Conservation (phyloP, 2,329 filamentous ascomycete genomes). For the Alternaria tenuissima region DNA sequence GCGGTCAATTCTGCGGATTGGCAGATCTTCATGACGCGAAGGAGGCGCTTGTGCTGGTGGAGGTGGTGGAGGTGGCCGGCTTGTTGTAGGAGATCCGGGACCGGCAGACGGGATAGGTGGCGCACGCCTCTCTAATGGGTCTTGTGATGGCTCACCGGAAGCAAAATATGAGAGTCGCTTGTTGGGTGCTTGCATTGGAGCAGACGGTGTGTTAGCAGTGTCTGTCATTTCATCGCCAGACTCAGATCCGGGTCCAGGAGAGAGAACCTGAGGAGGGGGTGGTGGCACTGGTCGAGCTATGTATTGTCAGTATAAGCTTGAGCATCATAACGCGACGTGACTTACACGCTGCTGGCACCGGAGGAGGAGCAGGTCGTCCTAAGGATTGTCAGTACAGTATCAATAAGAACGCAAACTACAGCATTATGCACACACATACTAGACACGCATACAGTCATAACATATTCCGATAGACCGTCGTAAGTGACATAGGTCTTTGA, state of each 20-base stretch:
- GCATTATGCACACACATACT: conserved; percentile 43
- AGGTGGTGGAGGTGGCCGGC: conserved; percentile 58
- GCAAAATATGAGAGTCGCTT: conserved; percentile 54
- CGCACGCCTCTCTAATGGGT: conserved; percentile 44
- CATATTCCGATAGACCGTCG: conserved; percentile 47
- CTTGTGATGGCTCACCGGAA: conserved; percentile 45
- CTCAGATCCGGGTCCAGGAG: conserved; percentile 79
- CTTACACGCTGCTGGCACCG: conserved; percentile 49
- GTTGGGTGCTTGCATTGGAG: conserved; percentile 35
- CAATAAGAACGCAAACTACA: not conserved
- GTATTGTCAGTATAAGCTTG: conserved; percentile 1
- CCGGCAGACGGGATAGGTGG: conserved; percentile 63
- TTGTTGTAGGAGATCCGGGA: conserved; percentile 44
- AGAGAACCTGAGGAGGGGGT: conserved; percentile 63
- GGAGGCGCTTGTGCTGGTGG: conserved; percentile 53
- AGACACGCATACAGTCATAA: conserved; percentile 50
- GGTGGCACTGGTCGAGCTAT: conserved; percentile 70
- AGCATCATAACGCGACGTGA: not conserved
- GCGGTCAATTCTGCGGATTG: conserved; percentile 60
- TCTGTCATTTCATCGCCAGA: conserved; percentile 81
- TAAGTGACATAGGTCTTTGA: conserved; percentile 45
- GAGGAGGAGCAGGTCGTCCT: conserved; percentile 55
- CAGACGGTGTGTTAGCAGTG: conserved; percentile 40
- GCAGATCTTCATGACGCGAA: conserved; percentile 47
- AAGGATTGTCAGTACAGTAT: conserved; percentile 21